phyloP scores from a whole-genome alignment of 139 green algal genomes.

The Picocystis salinarum region DNA sequence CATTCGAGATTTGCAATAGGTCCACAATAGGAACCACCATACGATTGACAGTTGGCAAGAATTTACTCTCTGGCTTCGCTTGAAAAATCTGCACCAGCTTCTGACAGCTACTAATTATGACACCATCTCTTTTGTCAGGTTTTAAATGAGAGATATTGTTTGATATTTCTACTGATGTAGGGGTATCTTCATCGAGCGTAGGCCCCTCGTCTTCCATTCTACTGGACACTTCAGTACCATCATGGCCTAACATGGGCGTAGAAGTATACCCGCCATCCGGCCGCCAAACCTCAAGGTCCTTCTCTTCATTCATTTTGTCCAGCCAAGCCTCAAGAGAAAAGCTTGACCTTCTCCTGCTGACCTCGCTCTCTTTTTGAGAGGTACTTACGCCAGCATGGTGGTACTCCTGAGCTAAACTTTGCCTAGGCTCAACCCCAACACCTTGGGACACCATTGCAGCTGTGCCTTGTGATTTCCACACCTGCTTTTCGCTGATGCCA shows the following conservation, averaged over 20 bases:
- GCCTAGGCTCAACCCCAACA: too few species aligned
- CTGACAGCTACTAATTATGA: conserved; percentile 10
- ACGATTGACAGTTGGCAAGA: conserved; percentile 1
- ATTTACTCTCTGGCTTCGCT: conserved; percentile 2
- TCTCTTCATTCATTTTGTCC: too few species aligned
- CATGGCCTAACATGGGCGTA: not conserved
- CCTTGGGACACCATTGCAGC: too few species aligned
- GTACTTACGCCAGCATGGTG: too few species aligned
- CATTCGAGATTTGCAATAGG: conserved; percentile 7
- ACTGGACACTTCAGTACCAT: conserved; percentile 1
- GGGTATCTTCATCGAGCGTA: not conserved
- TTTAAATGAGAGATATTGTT: not conserved
- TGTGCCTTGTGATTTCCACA: too few species aligned
- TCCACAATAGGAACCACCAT: conserved; percentile 7
- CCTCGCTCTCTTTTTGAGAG: too few species aligned
- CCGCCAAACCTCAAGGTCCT: too few species aligned
- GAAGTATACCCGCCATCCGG: not conserved
- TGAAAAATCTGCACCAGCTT: conserved; percentile 6
- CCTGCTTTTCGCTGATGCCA: too few species aligned
- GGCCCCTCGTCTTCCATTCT: not conserved
- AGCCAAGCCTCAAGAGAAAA: too few species aligned
- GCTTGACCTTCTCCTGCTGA: too few species aligned
- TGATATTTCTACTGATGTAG: conserved; percentile 1
- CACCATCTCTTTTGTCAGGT: conserved; percentile 10
- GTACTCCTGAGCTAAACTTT: too few species aligned